phyloP scores from a whole-genome alignment of 352 stramenopile species.

The Elongisporangium undulatum region DNA sequence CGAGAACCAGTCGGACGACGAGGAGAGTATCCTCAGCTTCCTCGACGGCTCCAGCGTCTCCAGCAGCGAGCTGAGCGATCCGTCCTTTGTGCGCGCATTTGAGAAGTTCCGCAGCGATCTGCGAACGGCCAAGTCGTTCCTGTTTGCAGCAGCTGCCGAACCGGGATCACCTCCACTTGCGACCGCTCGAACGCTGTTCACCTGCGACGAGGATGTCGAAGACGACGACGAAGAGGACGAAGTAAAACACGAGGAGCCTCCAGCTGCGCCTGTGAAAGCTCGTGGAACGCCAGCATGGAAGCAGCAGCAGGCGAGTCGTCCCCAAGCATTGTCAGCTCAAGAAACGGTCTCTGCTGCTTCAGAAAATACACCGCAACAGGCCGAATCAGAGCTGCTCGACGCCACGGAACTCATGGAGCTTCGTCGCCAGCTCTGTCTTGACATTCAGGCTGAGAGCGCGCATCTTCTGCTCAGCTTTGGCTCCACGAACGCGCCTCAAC shows the following conservation, averaged over 20 bases:
- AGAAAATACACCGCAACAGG: background rate
- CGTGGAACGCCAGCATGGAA: constrained; percentile 1
- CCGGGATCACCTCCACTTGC: constrained; percentile 1
- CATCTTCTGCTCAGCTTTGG: constrained; percentile 35
- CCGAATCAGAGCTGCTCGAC: constrained; percentile 3
- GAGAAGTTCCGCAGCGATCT: constrained; percentile 36
- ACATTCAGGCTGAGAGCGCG: constrained; percentile 48
- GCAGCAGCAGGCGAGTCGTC: background rate
- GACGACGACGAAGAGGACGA: background rate
- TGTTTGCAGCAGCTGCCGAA: background rate
- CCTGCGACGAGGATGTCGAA: background rate
- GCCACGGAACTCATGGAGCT: constrained; percentile 16
- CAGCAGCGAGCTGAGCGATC: constrained; percentile 49
- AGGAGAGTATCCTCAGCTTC: constrained; percentile 44
- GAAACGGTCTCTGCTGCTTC: background rate
- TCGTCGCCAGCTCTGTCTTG: constrained; percentile 40
- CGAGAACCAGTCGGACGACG: constrained; percentile 44
- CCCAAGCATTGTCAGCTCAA: background rate
- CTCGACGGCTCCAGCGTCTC: constrained; percentile 44
- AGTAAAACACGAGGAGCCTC: background rate
- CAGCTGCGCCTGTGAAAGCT: background rate
- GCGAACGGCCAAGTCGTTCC: constrained; percentile 1
- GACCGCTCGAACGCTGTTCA: constrained; percentile 19
- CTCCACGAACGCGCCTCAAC: constrained; percentile 9
- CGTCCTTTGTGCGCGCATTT: constrained; percentile 51